These are phyloP conservation scores for Mortierella hygrophila DNA, from an alignment of 192 early-diverging fungal genomes.

Conservation along the genomic window DNA sequence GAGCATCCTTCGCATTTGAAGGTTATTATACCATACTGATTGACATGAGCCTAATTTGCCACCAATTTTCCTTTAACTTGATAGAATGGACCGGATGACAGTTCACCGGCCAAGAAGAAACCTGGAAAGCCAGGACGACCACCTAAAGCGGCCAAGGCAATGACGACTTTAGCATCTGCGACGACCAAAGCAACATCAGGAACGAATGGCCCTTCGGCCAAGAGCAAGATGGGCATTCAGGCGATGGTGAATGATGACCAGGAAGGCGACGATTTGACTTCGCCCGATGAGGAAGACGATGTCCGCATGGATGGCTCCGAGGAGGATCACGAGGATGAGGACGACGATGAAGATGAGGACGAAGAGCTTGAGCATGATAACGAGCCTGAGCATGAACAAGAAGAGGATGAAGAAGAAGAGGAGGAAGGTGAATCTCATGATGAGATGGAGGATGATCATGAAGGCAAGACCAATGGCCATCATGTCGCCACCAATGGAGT, in stretches of 20 bases:
- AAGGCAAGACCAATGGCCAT: not conserved
- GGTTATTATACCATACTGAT: no score
- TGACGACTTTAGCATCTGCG: slow-evolving; percentile 21
- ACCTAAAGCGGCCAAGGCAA: slow-evolving; percentile 14
- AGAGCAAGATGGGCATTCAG: slow-evolving; percentile 35
- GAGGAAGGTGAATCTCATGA: not conserved
- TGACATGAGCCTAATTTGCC: not conserved
- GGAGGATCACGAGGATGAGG: slow-evolving; percentile 5
- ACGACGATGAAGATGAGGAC: not conserved
- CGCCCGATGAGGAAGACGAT: slow-evolving; percentile 25
- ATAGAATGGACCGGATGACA: slow-evolving; percentile 10
- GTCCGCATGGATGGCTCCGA: slow-evolving; percentile 9
- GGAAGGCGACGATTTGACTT: slow-evolving; percentile 20
- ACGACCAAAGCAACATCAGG: not conserved
- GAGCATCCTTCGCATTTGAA: not conserved
- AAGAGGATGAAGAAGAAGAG: slow-evolving; percentile 3
- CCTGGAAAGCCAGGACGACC: slow-evolving; percentile 30
- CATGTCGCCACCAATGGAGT: not conserved
- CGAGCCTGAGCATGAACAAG: slow-evolving; percentile 8
- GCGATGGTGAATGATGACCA: slow-evolving; percentile 22
- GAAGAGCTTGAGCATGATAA: slow-evolving; percentile 1
- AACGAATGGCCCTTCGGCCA: slow-evolving; percentile 7
- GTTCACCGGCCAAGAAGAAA: slow-evolving; percentile 12
- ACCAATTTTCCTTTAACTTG: not conserved
- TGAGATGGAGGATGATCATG: not conserved